Percentiles rank a stretch among this genome's conserved stretches.
Conservation (phyloP, 148 eudicot genomes). For the Bassia scoparia region DNA sequence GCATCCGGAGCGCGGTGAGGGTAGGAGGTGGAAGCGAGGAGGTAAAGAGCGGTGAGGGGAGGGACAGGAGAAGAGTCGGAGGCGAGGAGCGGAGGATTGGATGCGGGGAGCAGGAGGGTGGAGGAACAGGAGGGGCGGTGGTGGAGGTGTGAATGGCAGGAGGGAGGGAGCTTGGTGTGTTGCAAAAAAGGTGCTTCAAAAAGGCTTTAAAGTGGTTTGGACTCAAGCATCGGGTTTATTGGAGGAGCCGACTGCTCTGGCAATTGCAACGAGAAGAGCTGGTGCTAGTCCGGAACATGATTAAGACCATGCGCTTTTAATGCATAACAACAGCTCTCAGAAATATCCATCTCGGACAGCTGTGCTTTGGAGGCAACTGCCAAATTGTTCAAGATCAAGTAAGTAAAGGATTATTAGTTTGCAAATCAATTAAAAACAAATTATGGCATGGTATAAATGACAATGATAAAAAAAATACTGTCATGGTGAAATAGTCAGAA, state of each 20-base stretch:
- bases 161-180: constrained; percentile 76
- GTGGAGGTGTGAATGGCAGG: background rate
- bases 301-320: constrained; percentile 79
- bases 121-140: background rate
- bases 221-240: constrained; percentile 93
- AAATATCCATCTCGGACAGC: constrained; percentile 84
- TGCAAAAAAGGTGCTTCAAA: constrained; percentile 66
- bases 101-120: constrained; percentile 10
- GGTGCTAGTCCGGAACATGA: constrained; percentile 69
- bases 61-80: background rate
- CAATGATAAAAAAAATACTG: background rate
- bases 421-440: background rate
- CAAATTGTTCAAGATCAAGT: constrained; percentile 75
- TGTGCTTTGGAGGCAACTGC: constrained; percentile 83
- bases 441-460: background rate
- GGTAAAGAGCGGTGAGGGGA: background rate
- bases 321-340: constrained; percentile 85
- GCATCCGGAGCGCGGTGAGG: constrained; percentile 3
- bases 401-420: constrained; percentile 27
- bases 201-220: constrained; percentile 78
- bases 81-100: background rate
- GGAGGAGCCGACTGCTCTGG: constrained; percentile 93
- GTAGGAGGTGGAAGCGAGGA: constrained; percentile 2
- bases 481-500: background rate
- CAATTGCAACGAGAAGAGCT: constrained; percentile 60